Percentiles rank a stretch among this genome's conserved stretches.
Evolutionary conservation across 345 rosid species (phyloP).

Genomic region (Diplotaxis tenuifolia): DNA sequence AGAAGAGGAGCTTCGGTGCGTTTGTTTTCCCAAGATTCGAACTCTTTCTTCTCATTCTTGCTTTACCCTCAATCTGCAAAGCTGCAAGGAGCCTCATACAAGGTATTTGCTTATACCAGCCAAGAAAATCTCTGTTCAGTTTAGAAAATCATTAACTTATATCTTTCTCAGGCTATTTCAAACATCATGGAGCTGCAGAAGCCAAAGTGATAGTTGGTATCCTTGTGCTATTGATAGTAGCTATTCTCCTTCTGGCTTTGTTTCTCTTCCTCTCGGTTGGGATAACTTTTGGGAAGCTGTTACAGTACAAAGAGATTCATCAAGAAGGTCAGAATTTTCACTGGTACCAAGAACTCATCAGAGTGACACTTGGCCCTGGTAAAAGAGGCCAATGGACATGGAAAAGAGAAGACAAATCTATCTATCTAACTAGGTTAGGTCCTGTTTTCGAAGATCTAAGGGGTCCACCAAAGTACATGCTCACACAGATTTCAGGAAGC

Average conservation of each 20-base stretch:
- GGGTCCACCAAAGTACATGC: constrained; percentile 98
- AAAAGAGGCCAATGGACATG: constrained; percentile 97
- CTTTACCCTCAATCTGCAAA: constrained; percentile 66
- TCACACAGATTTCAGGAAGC: constrained; percentile 68
- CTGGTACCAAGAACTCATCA: constrained; percentile 85
- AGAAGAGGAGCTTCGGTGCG: constrained; percentile 53
- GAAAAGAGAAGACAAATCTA: constrained; percentile 52
- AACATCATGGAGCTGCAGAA: constrained; percentile 45
- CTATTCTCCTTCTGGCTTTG: constrained; percentile 51
- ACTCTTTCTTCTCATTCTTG: constrained; percentile 72
- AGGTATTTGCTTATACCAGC: constrained; percentile 43
- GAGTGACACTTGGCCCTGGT: constrained; percentile 91
- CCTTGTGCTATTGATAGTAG: constrained; percentile 54
- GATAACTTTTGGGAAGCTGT: constrained; percentile 75
- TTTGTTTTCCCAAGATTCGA: constrained; percentile 79
- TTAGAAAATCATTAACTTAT: background rate
- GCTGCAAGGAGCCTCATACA: constrained; percentile 63
- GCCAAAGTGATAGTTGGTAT: constrained; percentile 56
- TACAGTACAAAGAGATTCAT: constrained; percentile 92
- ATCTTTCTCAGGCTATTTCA: constrained; percentile 27
- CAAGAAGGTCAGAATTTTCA: constrained; percentile 75
- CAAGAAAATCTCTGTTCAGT: background rate
- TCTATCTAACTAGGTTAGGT: constrained; percentile 52
- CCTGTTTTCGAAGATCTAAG: constrained; percentile 84
- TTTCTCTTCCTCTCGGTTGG: constrained; percentile 81